Conservation (phyloP, 2,329 filamentous ascomycete species). For the Apiospora phragmitis region DNA sequence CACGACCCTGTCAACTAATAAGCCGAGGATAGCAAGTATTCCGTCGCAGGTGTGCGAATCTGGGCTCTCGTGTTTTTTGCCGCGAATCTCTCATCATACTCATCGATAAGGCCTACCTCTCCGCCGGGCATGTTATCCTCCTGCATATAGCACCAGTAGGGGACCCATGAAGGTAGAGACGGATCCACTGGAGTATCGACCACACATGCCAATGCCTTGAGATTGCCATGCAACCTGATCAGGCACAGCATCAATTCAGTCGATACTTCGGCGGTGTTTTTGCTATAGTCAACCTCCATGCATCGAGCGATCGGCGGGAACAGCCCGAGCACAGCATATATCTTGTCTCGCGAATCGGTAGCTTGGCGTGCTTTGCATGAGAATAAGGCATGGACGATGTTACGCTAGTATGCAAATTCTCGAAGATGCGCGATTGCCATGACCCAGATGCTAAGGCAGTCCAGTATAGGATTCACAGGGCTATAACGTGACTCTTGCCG, state of each 20-base stretch:
- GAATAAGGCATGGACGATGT: not conserved
- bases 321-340: slow-evolving; percentile 15
- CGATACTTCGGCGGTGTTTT: not conserved
- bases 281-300: not conserved
- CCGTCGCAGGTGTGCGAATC: not conserved
- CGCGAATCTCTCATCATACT: not conserved
- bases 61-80: not conserved
- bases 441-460: not conserved
- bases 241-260: slow-evolving; percentile 7
- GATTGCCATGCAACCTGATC: not conserved
- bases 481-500: not conserved
- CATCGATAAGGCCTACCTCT: not conserved
- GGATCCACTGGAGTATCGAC: not conserved
- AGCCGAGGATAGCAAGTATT: not conserved
- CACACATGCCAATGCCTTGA: not conserved
- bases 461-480: not conserved
- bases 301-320: slow-evolving; percentile 2
- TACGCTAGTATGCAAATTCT: not conserved
- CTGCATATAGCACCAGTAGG: not conserved
- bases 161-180: not conserved
- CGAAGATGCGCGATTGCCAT: not conserved
- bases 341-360: slow-evolving; percentile 13
- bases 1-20: not conserved
- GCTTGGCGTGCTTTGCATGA: slow-evolving; percentile 5
- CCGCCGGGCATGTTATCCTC: not conserved